phyloP scores from a whole-genome alignment of 495 filamentous ascomycete species.

The Trypethelium eluteriae region DNA sequence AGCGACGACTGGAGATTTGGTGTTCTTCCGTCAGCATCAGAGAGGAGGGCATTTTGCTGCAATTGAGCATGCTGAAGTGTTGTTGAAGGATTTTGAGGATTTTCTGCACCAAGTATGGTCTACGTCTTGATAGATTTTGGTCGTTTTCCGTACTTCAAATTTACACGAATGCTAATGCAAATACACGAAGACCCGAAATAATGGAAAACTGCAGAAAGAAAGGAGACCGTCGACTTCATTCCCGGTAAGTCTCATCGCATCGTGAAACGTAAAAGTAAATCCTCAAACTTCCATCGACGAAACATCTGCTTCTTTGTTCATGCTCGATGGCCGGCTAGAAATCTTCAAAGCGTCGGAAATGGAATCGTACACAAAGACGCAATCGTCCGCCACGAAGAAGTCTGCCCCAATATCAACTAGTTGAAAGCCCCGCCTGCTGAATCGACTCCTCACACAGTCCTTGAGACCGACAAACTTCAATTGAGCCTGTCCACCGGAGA shows the following conservation, averaged over 20 bases:
- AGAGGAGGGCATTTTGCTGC: slow-evolving; percentile 60
- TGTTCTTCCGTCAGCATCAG: slow-evolving; percentile 42
- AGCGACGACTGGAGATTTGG: slow-evolving; percentile 42
- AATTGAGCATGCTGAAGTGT: slow-evolving; percentile 46
- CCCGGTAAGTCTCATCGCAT: too few species aligned
- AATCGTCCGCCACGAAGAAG: background rate
- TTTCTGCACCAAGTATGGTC: slow-evolving; percentile 44
- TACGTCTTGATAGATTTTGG: background rate
- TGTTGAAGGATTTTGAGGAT: slow-evolving; percentile 51
- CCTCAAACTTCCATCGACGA: background rate
- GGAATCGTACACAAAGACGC: slow-evolving; percentile 1
- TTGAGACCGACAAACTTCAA: slow-evolving; percentile 16
- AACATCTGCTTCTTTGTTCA: background rate
- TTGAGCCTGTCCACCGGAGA: slow-evolving; percentile 18
- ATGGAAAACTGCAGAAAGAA: too few species aligned
- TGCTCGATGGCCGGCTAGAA: background rate
- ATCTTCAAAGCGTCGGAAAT: slow-evolving; percentile 2
- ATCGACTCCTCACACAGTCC: slow-evolving; percentile 8
- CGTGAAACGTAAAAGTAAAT: background rate
- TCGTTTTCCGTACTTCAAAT: background rate
- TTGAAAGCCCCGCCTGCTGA: background rate
- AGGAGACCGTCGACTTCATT: too few species aligned
- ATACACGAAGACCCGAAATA: too few species aligned
- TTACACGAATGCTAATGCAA: too few species aligned
- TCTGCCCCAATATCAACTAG: background rate